phyloP scores from a whole-genome alignment of 164 flowering plant genomes.

The Aristolochia contorta region DNA sequence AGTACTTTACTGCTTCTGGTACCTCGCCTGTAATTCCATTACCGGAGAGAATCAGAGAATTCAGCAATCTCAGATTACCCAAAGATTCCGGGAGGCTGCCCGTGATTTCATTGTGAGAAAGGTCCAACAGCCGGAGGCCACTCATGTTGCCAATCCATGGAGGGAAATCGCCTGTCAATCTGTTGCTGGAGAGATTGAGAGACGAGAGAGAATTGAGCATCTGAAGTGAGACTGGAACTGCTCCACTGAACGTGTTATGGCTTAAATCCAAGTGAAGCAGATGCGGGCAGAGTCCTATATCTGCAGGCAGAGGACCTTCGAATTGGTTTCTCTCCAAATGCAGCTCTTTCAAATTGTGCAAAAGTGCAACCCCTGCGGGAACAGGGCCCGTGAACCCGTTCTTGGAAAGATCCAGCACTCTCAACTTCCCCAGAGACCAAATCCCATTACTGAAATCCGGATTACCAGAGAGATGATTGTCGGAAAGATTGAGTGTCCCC shows the following conservation, averaged over 20 bases:
- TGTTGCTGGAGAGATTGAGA: conserved; percentile 40
- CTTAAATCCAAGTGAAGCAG: conserved; percentile 46
- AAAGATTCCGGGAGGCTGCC: conserved; percentile 54
- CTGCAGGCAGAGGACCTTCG: conserved; percentile 55
- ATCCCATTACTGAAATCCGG: conserved; percentile 40
- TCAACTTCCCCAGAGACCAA: conserved; percentile 42
- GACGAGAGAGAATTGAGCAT: conserved; percentile 27
- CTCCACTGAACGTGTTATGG: conserved; percentile 43
- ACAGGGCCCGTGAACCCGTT: conserved; percentile 55
- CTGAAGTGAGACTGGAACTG: conserved; percentile 44
- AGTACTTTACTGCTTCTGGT: conserved; percentile 40
- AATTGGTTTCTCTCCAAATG: conserved; percentile 45
- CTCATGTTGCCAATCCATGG: conserved; percentile 52
- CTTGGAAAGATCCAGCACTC: conserved; percentile 59
- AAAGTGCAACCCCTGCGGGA: conserved; percentile 34
- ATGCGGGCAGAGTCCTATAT: conserved; percentile 69
- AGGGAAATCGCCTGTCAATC: conserved; percentile 50
- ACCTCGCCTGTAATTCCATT: conserved; percentile 49
- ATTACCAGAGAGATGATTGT: conserved; percentile 52
- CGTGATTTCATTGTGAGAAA: conserved; percentile 41
- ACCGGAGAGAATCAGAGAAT: conserved; percentile 34
- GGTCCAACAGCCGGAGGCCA: conserved; percentile 44
- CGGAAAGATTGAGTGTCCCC: conserved; percentile 52
- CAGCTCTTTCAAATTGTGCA: conserved; percentile 62
- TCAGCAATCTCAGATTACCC: conserved; percentile 46